Evolutionary conservation across 2,329 filamentous ascomycete species (phyloP).

Genomic region (Coniochaeta hoffmannii): DNA sequence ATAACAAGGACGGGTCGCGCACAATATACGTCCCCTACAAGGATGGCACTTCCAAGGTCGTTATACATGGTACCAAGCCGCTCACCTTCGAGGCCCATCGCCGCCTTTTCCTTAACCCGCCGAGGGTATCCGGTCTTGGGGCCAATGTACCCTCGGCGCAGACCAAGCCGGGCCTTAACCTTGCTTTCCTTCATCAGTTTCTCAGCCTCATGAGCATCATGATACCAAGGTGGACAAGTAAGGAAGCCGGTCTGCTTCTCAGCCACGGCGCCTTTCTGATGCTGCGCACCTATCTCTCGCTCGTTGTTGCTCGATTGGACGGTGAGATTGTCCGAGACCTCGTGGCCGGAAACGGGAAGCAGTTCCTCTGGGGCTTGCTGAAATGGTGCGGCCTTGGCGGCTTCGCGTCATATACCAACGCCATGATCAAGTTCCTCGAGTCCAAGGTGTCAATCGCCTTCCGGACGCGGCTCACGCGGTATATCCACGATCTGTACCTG

Average conservation of each 20-base stretch:
- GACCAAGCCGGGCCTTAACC: slow-evolving; percentile 87
- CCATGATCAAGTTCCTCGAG: slow-evolving; percentile 98
- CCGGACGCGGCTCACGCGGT: slow-evolving; percentile 85
- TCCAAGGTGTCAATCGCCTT: slow-evolving; percentile 98
- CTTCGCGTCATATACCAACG: slow-evolving; percentile 93
- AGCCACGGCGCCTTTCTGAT: slow-evolving; percentile 88
- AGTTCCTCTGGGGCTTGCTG: slow-evolving; percentile 78
- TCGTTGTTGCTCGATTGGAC: slow-evolving; percentile 87
- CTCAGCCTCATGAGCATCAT: slow-evolving; percentile 94
- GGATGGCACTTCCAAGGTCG: slow-evolving; percentile 79
- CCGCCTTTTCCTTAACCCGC: slow-evolving; percentile 85
- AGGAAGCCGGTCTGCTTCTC: slow-evolving; percentile 83
- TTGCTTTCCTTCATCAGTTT: slow-evolving; percentile 96
- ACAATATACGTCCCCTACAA: slow-evolving; percentile 95
- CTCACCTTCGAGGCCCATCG: slow-evolving; percentile 96
- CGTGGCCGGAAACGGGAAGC: slow-evolving; percentile 86
- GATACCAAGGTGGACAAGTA: slow-evolving; percentile 91
- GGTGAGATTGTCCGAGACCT: slow-evolving; percentile 94
- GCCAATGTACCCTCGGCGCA: slow-evolving; percentile 71
- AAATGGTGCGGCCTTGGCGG: slow-evolving; percentile 96
- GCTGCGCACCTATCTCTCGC: slow-evolving; percentile 85
- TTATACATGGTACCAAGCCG: slow-evolving; percentile 81
- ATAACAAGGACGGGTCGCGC: slow-evolving; percentile 88
- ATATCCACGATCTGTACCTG: slow-evolving; percentile 94
- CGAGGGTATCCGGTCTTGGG: slow-evolving; percentile 70